Evolutionary conservation across 805 yeast species (phyloP), one percentile per base, ranked within the genome.

Genomic region (Maudiozyma serrabonitensis): DNA sequence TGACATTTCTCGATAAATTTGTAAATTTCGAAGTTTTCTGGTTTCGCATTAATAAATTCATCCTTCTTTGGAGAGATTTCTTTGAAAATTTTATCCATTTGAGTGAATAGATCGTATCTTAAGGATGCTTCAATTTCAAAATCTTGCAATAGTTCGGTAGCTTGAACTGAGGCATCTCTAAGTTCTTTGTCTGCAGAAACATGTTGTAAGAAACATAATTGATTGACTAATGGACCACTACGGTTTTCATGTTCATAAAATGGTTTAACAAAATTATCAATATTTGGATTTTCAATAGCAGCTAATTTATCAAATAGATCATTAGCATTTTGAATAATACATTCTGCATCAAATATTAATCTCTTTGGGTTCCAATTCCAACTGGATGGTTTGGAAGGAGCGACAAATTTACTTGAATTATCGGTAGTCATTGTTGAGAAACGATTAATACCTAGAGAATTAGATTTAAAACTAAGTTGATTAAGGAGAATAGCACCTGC

Each of bases 151-250:
- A 72, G 60, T 60, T 79, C 79, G 53, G 82, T 84, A 0, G 87
- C 82, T 52, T 76, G 69, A 42, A 75, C 74, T 2, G 90, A 80
- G 3, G 88, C 87, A 54, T 84, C 87, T 59, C 96, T 75, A 32
- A 84, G 61, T n/a, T 68, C 79, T 58, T 81, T 78, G 54, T 75
- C 73, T 19, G 79, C 58, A 3, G 90, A 82, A 11, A 87, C 90
- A 56, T 83, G 82, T 64, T 81, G 87, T 59, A 80, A 82, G 61
- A 87, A 87, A 18, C 82, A 70, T 56, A 85, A 64, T 55, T 75
- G 82, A 56, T 75, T 75, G 26, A 70, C 69, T 6, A 73, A 46
- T 5, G 74, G 73, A 9, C 71, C 65, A 41, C 73, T 70, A 25
- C 66, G 67, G 59, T 84, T 81, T 53, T 79, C 80, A 47, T 73